phyloP scores from a whole-genome alignment of 2,329 filamentous ascomycete species.

The Pyrenophora tritici-repentis region DNA sequence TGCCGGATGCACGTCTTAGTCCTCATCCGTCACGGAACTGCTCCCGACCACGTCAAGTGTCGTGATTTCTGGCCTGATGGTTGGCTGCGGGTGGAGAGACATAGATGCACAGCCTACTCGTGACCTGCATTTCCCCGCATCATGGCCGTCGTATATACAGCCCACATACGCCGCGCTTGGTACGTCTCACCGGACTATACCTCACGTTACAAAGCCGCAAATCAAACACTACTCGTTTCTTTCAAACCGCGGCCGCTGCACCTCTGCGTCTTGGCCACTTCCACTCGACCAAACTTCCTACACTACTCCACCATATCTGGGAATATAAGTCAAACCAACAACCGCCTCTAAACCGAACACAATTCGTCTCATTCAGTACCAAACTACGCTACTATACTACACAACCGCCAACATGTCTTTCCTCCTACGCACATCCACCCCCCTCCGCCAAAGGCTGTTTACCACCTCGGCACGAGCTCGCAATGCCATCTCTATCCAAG shows the following conservation, averaged over 20 bases:
- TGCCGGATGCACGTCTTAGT: conserved; percentile 20
- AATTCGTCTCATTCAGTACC: conserved; percentile 1
- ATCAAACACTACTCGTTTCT: conserved; percentile 12
- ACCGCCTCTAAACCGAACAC: conserved; percentile 4
- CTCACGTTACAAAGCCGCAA: conserved; percentile 18
- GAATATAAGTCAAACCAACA: conserved; percentile 12
- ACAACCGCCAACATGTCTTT: conserved; percentile 34
- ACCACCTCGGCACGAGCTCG: conserved; percentile 37
- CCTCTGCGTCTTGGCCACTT: conserved; percentile 15
- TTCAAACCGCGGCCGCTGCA: conserved; percentile 28
- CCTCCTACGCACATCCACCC: conserved; percentile 28
- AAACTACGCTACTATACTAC: conserved; percentile 6
- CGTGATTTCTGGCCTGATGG: conserved; percentile 44
- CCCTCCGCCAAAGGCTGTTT: conserved; percentile 35
- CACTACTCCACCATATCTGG: not conserved
- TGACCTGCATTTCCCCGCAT: conserved; percentile 35
- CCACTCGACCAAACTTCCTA: conserved; percentile 2
- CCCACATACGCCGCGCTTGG: conserved; percentile 24
- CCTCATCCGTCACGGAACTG: conserved; percentile 9
- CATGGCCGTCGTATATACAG: conserved; percentile 29
- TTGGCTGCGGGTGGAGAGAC: conserved; percentile 33
- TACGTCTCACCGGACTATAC: conserved; percentile 17
- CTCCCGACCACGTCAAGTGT: conserved; percentile 19
- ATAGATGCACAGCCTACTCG: conserved; percentile 31
- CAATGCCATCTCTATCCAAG: conserved; percentile 30